These are phyloP conservation scores for Didymosphaeria variabile DNA, from an alignment of 2,329 filamentous ascomycete species.

Conservation along the genomic window DNA sequence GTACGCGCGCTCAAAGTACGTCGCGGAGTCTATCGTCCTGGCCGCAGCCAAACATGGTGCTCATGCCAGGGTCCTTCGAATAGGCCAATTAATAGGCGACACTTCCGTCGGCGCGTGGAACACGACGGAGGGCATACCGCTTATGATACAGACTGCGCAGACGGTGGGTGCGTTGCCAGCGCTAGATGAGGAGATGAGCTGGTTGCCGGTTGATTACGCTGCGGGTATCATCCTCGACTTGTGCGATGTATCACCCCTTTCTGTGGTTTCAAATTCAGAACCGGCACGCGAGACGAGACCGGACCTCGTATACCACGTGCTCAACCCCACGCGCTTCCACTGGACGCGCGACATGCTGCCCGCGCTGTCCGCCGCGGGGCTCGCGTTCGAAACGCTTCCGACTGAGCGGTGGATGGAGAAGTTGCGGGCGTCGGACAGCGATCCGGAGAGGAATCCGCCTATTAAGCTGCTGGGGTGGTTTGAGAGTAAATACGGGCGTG, in stretches of 20 bases:
- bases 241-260: not conserved
- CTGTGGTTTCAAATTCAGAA: no score
- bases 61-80: slow-evolving; percentile 50
- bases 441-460: slow-evolving; percentile 36
- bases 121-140: slow-evolving; percentile 59
- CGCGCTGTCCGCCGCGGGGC: slow-evolving; percentile 56
- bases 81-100: slow-evolving; percentile 61
- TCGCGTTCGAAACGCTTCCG: slow-evolving; percentile 33
- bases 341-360: slow-evolving; percentile 66
- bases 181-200: slow-evolving; percentile 52
- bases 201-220: slow-evolving; percentile 57
- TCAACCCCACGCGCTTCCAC: slow-evolving; percentile 60
- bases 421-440: slow-evolving; percentile 30
- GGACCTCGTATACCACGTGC: slow-evolving; percentile 60
- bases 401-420: slow-evolving; percentile 38
- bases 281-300: no score
- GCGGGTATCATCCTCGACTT: slow-evolving; percentile 47
- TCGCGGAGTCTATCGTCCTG: slow-evolving; percentile 57
- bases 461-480: slow-evolving; percentile 44
- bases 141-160: slow-evolving; percentile 59
- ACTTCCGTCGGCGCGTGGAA: slow-evolving; percentile 59
- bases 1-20: slow-evolving; percentile 61
- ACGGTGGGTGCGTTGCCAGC: slow-evolving; percentile 58
- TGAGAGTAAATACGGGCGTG: slow-evolving; percentile 37
- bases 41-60: slow-evolving; percentile 27